Conservation (phyloP, 2,329 filamentous ascomycete species). For the Sporothrix sp. region DNA sequence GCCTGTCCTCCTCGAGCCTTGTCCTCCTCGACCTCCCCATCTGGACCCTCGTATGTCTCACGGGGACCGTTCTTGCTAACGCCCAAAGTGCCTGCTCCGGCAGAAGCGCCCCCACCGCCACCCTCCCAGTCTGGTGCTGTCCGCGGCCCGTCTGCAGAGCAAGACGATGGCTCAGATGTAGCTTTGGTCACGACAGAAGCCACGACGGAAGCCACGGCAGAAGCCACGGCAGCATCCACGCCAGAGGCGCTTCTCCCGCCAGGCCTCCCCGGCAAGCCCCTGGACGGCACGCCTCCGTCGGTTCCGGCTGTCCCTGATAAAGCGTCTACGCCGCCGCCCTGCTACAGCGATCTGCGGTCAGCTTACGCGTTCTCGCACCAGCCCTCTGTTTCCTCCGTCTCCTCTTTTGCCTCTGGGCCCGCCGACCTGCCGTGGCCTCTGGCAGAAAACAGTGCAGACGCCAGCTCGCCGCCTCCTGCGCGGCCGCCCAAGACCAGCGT, state of each 20-base stretch:
- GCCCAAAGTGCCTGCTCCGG: neutral
- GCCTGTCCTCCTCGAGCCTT: constrained; percentile 4
- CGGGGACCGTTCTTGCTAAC: neutral
- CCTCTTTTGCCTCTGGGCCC: too few species aligned
- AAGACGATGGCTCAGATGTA: neutral
- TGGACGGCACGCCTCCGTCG: neutral
- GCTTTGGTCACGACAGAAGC: neutral
- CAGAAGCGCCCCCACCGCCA: neutral
- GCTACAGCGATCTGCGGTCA: constrained; percentile 4
- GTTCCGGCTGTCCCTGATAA: neutral
- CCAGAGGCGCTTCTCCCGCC: neutral
- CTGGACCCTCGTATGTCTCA: neutral
- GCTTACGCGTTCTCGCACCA: neutral
- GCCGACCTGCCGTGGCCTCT: neutral
- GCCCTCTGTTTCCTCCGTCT: too few species aligned
- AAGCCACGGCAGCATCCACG: neutral
- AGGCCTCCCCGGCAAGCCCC: neutral
- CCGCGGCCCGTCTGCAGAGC: neutral
- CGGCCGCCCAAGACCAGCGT: neutral
- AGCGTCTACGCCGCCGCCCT: constrained; percentile 8
- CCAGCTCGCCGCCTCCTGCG: neutral
- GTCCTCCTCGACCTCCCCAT: constrained; percentile 1
- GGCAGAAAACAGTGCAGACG: neutral
- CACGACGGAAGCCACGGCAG: neutral
- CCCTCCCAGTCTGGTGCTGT: neutral